Conservation (phyloP, 495 filamentous ascomycete species). For the Apiosordaria backusii region DNA sequence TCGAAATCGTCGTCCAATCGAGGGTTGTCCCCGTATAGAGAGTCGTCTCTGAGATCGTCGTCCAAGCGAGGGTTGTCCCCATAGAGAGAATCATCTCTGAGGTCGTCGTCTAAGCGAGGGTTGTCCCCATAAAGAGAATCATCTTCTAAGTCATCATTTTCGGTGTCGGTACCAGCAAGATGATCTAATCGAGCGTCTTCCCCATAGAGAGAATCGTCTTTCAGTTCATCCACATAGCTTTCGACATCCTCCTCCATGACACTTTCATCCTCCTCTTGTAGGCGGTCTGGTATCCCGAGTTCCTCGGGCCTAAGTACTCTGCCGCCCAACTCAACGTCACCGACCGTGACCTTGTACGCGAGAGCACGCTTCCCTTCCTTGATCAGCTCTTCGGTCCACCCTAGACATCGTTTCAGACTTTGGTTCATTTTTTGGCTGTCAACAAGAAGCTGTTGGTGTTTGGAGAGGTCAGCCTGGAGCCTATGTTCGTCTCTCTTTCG, state of each 20-base stretch:
- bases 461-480: slow-evolving; percentile 75
- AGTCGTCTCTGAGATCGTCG: not conserved
- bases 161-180: slow-evolving; percentile 1
- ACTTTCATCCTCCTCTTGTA: slow-evolving; percentile 52
- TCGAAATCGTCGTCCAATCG: not conserved
- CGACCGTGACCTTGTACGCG: slow-evolving; percentile 69
- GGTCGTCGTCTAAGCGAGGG: slow-evolving; percentile 16
- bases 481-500: slow-evolving; percentile 68
- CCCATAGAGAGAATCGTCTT: slow-evolving; percentile 2
- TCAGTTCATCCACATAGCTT: slow-evolving; percentile 15
- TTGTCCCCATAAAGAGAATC: slow-evolving; percentile 27
- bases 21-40: not conserved
- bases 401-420: slow-evolving; percentile 80
- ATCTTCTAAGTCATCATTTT: slow-evolving; percentile 22
- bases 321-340: slow-evolving; percentile 77
- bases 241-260: slow-evolving; percentile 42
- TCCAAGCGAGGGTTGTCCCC: slow-evolving; percentile 24
- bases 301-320: slow-evolving; percentile 62
- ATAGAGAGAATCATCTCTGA: slow-evolving; percentile 22
- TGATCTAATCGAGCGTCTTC: not conserved
- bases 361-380: slow-evolving; percentile 82
- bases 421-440: slow-evolving; percentile 94
- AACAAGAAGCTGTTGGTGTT: slow-evolving; percentile 80
- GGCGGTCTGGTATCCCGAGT: slow-evolving; percentile 31
- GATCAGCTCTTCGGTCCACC: slow-evolving; percentile 85